Conservation (phyloP, 345 rosid genomes). For the Toxicodendron radicans region DNA sequence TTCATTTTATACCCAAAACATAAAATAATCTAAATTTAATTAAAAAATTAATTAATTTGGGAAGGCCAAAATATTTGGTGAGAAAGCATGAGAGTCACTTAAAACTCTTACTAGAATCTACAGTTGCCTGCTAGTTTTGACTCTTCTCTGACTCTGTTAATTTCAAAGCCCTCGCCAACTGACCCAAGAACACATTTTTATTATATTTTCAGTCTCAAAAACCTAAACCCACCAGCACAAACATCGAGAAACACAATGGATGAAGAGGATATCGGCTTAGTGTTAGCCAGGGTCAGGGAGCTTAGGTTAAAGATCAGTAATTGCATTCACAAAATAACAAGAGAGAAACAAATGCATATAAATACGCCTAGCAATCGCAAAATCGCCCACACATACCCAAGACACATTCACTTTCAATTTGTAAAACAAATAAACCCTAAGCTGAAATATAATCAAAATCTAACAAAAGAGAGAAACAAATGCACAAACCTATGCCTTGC, state of each 20-base stretch:
- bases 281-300: conserved; percentile 74
- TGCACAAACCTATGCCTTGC: no score
- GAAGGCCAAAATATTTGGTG: not conserved
- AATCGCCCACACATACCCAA: no score
- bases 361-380: no score
- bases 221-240: not conserved
- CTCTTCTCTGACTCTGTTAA: not conserved
- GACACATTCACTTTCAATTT: no score
- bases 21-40: no score
- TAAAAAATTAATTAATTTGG: no score
- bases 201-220: not conserved
- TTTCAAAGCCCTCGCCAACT: conserved; percentile 13
- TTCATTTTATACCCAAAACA: no score
- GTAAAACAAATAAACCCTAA: no score
- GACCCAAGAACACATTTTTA: not conserved
- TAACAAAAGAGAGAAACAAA: no score
- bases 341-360: conserved; percentile 1
- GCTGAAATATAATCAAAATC: no score
- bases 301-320: conserved; percentile 69
- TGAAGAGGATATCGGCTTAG: conserved; percentile 70
- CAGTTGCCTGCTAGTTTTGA: not conserved
- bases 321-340: conserved; percentile 48
- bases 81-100: conserved; percentile 22
- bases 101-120: not conserved
- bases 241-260: conserved; percentile 33